Evolutionary conservation across 441 rosid genomes (phyloP), one percentile per base, ranked within the genome.

Genomic region (Adansonia gregorii): DNA sequence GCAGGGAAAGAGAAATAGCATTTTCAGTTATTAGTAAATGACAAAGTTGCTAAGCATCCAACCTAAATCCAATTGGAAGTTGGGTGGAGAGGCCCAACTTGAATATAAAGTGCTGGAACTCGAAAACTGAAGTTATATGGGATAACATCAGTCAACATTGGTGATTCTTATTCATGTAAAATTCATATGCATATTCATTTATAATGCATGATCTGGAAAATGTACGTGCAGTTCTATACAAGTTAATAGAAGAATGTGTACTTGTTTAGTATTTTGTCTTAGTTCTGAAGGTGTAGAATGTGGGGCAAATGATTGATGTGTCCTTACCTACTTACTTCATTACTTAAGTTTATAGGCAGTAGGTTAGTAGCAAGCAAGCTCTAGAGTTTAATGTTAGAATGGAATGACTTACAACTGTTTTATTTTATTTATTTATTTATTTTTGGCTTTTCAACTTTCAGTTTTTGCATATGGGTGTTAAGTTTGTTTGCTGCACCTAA

Each of bases 401-500:
- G 27, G 31, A 55, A 17, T 72, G 8, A 10, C 35, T 56, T 39
- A 17, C 3, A 72, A 19, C 49, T 54, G 51, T 17, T 54, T 5
- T 35, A 35, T 35, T 35, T 35, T 35, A 35, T 35, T 3, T 35
- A 35, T 31, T 31, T 31, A 31, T 31, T 31, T 31, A 31, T 54
- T 4, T 71, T 11, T 55, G 5, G 14, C 39, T 24, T 72, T 55
- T 35, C 7, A 39, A 35, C 43, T 31, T 56, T 60, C 55, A 27
- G 12, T 41, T 52, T 70, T 15, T 70, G 58, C 54, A 8, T 0
- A 10, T 11, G 39, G 64, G 10, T 63, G 66, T 58, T 46, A 49
- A 51, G 49, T 72, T 67, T 63, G 41, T 61, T 27, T 48, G 70
- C 66, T 56, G 15, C 67, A 49, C 75, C 76, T 80, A 73, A 76